A percentile compares a stretch with the other conserved stretches of the same genome.
These are phyloP conservation scores for Oldenlandia corymbosa DNA, from an alignment of 257 asterid genomes.

Conservation along the genomic window DNA sequence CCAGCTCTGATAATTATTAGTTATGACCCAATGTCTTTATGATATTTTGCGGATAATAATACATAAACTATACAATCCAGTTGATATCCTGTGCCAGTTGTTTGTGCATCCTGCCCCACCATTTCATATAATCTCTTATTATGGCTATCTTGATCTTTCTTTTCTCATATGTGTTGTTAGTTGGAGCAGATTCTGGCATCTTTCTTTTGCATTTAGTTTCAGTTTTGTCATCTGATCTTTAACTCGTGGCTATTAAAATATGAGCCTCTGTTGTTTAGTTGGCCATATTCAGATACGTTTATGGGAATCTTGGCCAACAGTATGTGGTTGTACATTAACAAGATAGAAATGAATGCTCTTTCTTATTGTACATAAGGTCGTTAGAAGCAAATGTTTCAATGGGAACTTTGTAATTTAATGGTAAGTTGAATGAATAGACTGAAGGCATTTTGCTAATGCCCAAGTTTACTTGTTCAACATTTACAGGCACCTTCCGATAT, in stretches of 20 bases:
- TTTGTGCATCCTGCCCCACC: constrained; percentile 1
- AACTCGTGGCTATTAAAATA: constrained; percentile 10
- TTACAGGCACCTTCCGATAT: too few relatives aligned
- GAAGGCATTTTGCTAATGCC: too few relatives aligned
- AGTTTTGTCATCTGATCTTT: constrained; percentile 10
- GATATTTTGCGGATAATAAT: constrained; percentile 10
- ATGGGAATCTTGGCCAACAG: background rate
- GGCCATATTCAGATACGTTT: background rate
- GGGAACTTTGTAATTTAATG: too few relatives aligned
- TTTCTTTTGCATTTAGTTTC: constrained; percentile 13
- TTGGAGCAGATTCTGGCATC: constrained; percentile 5
- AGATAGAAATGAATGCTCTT: constrained; percentile 9
- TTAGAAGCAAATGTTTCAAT: background rate
- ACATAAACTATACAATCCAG: background rate
- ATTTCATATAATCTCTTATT: background rate
- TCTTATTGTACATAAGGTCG: background rate
- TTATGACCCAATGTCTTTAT: constrained; percentile 9
- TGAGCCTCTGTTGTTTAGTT: constrained; percentile 3
- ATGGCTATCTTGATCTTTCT: background rate
- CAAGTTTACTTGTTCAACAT: too few relatives aligned
- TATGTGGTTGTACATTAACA: constrained; percentile 1
- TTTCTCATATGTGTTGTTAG: constrained; percentile 1
- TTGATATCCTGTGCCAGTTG: constrained; percentile 5
- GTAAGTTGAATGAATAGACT: background rate
- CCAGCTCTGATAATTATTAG: constrained; percentile 1